Conservation (phyloP, 2,329 filamentous ascomycete species). For the Colletotrichum godetiae region DNA sequence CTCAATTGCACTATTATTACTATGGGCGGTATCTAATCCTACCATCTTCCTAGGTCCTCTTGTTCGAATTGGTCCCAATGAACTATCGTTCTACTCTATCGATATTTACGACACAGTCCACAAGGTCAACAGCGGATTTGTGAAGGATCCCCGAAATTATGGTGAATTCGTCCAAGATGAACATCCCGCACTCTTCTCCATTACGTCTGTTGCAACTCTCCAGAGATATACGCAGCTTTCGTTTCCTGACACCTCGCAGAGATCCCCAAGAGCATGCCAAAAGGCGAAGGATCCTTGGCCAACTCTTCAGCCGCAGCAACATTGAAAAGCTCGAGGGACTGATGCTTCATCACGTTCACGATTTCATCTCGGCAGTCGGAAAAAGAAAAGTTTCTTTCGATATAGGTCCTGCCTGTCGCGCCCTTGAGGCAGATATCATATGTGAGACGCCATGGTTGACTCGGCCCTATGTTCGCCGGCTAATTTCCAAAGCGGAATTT, state of each 20-base stretch:
- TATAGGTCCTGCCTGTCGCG: conserved; percentile 2
- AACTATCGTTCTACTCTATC: conserved; percentile 42
- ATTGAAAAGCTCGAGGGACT: conserved; percentile 40
- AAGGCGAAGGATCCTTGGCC: conserved; percentile 43
- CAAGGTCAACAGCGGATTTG: conserved; percentile 40
- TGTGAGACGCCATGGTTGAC: not conserved
- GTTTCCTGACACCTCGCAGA: conserved; percentile 32
- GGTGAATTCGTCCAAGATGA: conserved; percentile 43
- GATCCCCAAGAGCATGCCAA: conserved; percentile 42
- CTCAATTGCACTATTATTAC: no score
- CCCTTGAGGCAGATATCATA: conserved; percentile 20
- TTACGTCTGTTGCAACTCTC: conserved; percentile 34
- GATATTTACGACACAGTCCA: conserved; percentile 41
- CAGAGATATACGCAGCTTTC: not conserved
- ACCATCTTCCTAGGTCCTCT: conserved; percentile 35
- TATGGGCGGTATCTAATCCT: not conserved
- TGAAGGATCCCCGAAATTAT: conserved; percentile 42
- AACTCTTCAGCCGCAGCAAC: conserved; percentile 43
- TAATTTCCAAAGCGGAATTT: conserved; percentile 39
- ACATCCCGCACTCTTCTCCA: conserved; percentile 42
- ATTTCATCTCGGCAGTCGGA: conserved; percentile 27
- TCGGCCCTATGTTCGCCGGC: not conserved
- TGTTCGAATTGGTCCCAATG: conserved; percentile 39
- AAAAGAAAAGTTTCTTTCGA: not conserved
- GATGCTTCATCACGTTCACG: conserved; percentile 38